Base-by-base conservation (phyloP, 768 basidiomycete genomes). In the Agrocybe praecox region DNA sequence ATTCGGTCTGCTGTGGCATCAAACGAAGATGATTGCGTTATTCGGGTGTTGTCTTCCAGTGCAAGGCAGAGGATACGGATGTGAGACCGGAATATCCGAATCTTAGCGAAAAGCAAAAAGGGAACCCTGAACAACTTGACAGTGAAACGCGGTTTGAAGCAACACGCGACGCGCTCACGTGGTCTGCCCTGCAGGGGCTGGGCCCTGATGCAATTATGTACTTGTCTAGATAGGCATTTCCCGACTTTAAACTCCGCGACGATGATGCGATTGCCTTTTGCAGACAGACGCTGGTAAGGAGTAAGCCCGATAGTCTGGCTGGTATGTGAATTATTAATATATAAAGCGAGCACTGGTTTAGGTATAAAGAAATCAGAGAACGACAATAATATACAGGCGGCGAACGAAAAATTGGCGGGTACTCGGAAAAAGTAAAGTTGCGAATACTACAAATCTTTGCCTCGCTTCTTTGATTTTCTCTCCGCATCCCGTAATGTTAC, bases 1-100 rank as follows among this genome's bases (percentile, higher is more conserved):
- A 65, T 42, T 82, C 79, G 47, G 81, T 76, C 60, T 78, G 77
- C 47, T 76, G 80, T 44, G 80, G 75, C 83, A 84, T 84, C 26
- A 46, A 56, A 46, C 29, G 32, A 36, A n/a, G 18, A n/a, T 6
- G 18, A 53, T n/a, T 17, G 12, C 15, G n/a, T n/a, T n/a, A n/a
- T n/a, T n/a, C n/a, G n/a, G n/a, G n/a, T n/a, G n/a, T n/a, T n/a
- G n/a, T n/a, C n/a, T n/a, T n/a, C n/a, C n/a, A n/a, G n/a, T 14
- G 24, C 9, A 22, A 49, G 34, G 18, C 52, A 12, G 12, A 29
- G 24, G 23, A 17, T 5, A 29, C 4, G 9, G 26, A 29, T 29
- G 26, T 29, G 26, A 29, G 10, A 9, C 29, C 33, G 15, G 14
- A 49, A 19, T 33, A 17, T 29, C 48, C n/a, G 48, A 48, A 2